Percentiles rank a stretch among this genome's conserved stretches.
These are phyloP conservation scores for Byssochlamys sp. DNA, from an alignment of 2,329 filamentous ascomycete species.

Conservation along the genomic window DNA sequence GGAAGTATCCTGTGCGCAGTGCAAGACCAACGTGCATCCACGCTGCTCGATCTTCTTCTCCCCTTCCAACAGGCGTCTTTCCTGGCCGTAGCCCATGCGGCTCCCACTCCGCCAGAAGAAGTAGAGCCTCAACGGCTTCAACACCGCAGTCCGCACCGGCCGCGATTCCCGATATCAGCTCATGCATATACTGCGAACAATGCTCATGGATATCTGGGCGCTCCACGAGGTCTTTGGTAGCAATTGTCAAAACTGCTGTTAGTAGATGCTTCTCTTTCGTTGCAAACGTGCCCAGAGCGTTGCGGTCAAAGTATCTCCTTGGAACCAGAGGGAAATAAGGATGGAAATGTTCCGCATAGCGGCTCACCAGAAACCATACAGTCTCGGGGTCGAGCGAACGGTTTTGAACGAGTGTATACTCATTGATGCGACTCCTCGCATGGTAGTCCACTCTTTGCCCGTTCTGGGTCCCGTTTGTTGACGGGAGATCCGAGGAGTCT, in stretches of 20 bases:
- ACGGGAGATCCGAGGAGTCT: conserved; percentile 15
- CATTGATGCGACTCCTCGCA: conserved; percentile 24
- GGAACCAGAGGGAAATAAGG: conserved; percentile 62
- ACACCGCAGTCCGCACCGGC: conserved; percentile 59
- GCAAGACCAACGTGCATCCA: conserved; percentile 71
- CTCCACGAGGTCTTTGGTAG: conserved; percentile 59
- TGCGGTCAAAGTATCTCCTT: conserved; percentile 47
- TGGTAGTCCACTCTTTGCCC: conserved; percentile 18
- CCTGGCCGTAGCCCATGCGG: conserved; percentile 54
- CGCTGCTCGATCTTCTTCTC: conserved; percentile 63
- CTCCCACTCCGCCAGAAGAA: conserved; percentile 64
- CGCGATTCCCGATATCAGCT: conserved; percentile 56
- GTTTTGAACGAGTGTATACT: conserved; percentile 36
- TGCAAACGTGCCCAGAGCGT: conserved; percentile 47
- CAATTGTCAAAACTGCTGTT: conserved; percentile 60
- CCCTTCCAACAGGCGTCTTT: conserved; percentile 56
- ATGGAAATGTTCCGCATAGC: conserved; percentile 58
- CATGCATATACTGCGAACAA: conserved; percentile 62
- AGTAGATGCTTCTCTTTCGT: conserved; percentile 56
- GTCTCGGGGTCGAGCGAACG: conserved; percentile 40
- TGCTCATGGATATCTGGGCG: conserved; percentile 55
- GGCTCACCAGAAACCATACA: conserved; percentile 44
- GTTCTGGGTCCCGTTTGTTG: conserved; percentile 18
- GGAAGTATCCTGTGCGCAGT: conserved; percentile 59
- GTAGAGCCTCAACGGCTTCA: conserved; percentile 60